phyloP scores from a whole-genome alignment of 306 rosid genomes.

The Echinosophora koreensis region DNA sequence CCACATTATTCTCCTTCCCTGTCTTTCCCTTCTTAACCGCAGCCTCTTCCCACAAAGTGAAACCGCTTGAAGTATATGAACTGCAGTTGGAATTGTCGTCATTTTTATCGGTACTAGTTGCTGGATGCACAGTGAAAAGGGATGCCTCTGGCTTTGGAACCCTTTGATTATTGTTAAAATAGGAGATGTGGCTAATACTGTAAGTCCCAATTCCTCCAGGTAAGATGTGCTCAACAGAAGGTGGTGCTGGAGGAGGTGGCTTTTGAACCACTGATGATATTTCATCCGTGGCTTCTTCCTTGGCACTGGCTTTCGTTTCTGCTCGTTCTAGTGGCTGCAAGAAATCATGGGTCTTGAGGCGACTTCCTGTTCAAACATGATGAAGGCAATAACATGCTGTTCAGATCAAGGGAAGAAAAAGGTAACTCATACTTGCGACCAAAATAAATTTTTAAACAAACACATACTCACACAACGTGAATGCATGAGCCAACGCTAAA shows the following conservation, averaged over 20 bases:
- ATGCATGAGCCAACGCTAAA: constrained; percentile 6
- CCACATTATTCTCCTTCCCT: constrained; percentile 84
- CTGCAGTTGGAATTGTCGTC: constrained; percentile 89
- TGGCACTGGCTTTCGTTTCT: constrained; percentile 60
- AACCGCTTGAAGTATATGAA: constrained; percentile 86
- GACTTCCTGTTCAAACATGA: constrained; percentile 64
- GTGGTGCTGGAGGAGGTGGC: constrained; percentile 49
- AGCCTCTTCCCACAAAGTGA: constrained; percentile 93
- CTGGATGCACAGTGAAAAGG: constrained; percentile 60
- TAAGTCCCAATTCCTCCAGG: constrained; percentile 99
- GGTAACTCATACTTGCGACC: constrained; percentile 4
- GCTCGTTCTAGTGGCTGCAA: constrained; percentile 82
- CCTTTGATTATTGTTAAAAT: constrained; percentile 64
- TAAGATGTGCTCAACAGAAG: constrained; percentile 78
- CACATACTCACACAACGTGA: background rate
- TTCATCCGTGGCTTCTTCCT: constrained; percentile 72
- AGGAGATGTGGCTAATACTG: constrained; percentile 85
- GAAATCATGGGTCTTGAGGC: constrained; percentile 92
- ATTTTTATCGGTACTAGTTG: constrained; percentile 68
- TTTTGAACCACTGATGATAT: constrained; percentile 61
- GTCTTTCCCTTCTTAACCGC: constrained; percentile 81
- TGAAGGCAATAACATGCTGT: constrained; percentile 33
- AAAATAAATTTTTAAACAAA: background rate
- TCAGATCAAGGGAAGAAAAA: constrained; percentile 26
- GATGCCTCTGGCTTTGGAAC: constrained; percentile 83